Evolutionary conservation across 768 basidiomycete species (phyloP).

Genomic region (Candolleomyces eurysporus): DNA sequence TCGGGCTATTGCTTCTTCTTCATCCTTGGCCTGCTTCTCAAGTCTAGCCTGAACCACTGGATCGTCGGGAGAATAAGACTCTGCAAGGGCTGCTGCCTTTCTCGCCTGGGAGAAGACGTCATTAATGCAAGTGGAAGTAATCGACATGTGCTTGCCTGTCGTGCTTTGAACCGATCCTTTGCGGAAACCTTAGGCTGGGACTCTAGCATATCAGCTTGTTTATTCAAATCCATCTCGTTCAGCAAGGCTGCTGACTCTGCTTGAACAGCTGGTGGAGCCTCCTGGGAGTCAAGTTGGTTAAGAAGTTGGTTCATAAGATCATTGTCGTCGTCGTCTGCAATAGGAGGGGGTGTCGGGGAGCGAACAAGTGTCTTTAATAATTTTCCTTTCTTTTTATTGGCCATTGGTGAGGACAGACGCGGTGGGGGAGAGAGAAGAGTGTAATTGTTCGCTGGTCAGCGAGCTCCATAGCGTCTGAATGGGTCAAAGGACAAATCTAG

Average conservation of each 20-base stretch:
- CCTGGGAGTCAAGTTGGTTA: constrained; percentile 68
- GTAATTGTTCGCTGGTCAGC: not conserved
- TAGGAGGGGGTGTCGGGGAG: constrained; percentile 25
- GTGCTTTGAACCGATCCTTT: constrained; percentile 64
- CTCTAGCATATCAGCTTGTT: constrained; percentile 28
- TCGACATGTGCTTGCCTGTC: constrained; percentile 55
- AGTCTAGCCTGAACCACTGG: constrained; percentile 58
- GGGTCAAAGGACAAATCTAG: not conserved
- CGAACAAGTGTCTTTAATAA: constrained; percentile 34
- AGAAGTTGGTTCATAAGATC: constrained; percentile 74
- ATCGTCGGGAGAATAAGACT: constrained; percentile 50
- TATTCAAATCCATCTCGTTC: constrained; percentile 43
- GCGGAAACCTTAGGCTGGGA: constrained; percentile 49
- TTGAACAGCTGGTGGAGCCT: constrained; percentile 40
- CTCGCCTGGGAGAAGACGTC: constrained; percentile 48
- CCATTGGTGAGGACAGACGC: constrained; percentile 27
- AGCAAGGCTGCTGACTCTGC: constrained; percentile 47
- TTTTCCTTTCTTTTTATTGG: constrained; percentile 57
- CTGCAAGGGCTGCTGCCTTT: constrained; percentile 64
- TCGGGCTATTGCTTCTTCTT: constrained; percentile 60
- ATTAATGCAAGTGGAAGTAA: not conserved
- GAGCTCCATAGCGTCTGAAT: not conserved
- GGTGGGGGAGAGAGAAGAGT: constrained; percentile 4
- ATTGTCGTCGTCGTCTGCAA: constrained; percentile 42
- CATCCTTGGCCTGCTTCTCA: constrained; percentile 63